phyloP scores from a whole-genome alignment of 106 monocot genomes.

The Alisma plantagoaquatica region DNA sequence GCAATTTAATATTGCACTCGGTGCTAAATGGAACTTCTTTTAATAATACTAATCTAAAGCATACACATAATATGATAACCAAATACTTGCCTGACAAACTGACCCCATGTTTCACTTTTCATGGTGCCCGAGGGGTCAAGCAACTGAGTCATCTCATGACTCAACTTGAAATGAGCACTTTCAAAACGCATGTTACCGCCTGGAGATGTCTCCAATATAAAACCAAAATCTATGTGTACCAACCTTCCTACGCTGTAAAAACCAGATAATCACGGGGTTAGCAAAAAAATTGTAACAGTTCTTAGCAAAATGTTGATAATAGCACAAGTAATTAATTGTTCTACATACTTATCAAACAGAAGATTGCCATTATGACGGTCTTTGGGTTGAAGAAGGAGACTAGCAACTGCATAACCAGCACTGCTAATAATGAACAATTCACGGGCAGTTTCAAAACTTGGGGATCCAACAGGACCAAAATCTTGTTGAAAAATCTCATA shows the following conservation, averaged over 20 bases:
- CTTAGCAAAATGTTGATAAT: background rate
- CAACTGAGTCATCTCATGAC: conserved; percentile 99
- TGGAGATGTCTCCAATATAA: conserved; percentile 96
- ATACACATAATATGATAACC: too few relatives aligned
- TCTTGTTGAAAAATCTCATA: conserved; percentile 99
- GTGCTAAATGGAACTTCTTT: too few relatives aligned
- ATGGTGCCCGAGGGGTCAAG: conserved; percentile 96
- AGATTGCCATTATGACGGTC: conserved; percentile 99
- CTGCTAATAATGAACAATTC: conserved; percentile 97
- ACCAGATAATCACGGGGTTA: background rate
- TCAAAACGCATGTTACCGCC: conserved; percentile 97
- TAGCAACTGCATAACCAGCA: conserved; percentile 99
- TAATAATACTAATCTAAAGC: too few relatives aligned
- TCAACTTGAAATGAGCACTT: conserved; percentile 96
- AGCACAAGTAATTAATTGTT: background rate
- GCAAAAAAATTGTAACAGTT: background rate
- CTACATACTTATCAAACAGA: conserved; percentile 78
- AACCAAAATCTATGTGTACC: conserved; percentile 99
- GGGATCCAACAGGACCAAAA: conserved; percentile 88
- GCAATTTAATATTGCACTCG: too few relatives aligned
- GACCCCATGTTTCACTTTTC: conserved; percentile 97
- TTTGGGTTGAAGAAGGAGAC: conserved; percentile 93
- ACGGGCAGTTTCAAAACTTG: conserved; percentile 84
- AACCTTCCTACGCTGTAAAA: conserved; percentile 72
- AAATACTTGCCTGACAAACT: conserved; percentile 71